A percentile compares a stretch with the other conserved stretches of the same genome.
These are phyloP conservation scores for Cystobasidiaceae sp. DNA, from an alignment of 1,284 basidiomycete species.

Conservation along the genomic window DNA sequence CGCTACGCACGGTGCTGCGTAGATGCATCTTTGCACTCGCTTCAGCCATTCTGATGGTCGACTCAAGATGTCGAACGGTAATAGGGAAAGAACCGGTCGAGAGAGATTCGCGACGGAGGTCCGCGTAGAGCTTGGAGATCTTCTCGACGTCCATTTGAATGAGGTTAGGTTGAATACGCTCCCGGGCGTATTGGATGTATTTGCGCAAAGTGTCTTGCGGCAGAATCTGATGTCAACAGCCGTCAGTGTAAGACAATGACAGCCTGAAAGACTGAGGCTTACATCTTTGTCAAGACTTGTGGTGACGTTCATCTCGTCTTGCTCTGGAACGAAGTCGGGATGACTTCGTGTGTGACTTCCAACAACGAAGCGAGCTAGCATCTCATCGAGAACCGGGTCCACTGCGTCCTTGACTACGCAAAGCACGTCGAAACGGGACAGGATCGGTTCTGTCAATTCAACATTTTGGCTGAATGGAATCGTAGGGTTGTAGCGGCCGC, in stretches of 20 bases:
- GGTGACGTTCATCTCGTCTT: conserved; percentile 79
- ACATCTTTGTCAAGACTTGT: conserved; percentile 89
- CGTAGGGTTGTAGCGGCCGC: conserved; percentile 93
- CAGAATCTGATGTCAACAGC: conserved; percentile 62
- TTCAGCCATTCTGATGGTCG: conserved; percentile 99
- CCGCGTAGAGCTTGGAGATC: conserved; percentile 85
- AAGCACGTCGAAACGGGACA: conserved; percentile 97
- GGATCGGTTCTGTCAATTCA: conserved; percentile 94
- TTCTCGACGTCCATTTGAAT: conserved; percentile 96
- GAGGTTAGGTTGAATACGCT: conserved; percentile 84
- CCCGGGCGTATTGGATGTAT: conserved; percentile 98
- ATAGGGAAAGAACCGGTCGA: conserved; percentile 97
- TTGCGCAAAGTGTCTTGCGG: conserved; percentile 95
- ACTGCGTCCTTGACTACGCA: conserved; percentile 98
- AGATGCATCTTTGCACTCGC: conserved; percentile 98
- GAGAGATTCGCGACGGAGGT: conserved; percentile 89
- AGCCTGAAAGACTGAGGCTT: conserved; percentile 45
- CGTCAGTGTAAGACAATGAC: background rate
- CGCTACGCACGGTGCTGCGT: conserved; percentile 87
- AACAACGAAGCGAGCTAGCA: conserved; percentile 94
- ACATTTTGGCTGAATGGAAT: conserved; percentile 98
- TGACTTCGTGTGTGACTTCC: conserved; percentile 92
- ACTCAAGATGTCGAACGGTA: conserved; percentile 94
- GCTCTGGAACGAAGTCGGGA: conserved; percentile 78
- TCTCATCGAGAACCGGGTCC: conserved; percentile 93